A percentile compares a stretch with the other conserved stretches of the same genome.
These are phyloP conservation scores for Puccinellia tenuiflora DNA, from an alignment of 176 grass and related monocot genomes.

Conservation along the genomic window DNA sequence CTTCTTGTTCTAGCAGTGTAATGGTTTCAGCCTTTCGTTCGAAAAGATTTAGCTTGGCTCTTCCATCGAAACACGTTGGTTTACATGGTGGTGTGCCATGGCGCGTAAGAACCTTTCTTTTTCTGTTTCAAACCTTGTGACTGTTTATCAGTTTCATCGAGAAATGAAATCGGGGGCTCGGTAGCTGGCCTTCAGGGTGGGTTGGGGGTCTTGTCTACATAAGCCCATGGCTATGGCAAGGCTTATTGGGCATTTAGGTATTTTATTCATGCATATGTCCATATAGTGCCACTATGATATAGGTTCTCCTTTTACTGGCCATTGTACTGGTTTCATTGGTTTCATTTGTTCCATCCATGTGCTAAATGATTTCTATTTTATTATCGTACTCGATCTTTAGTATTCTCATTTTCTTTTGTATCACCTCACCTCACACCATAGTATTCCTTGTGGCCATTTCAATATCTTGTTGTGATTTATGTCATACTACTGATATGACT, in stretches of 20 bases:
- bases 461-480: conserved; percentile 27
- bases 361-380: conserved; percentile 1
- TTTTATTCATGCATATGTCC: neutral
- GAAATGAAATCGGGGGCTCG: too few species aligned
- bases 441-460: conserved; percentile 2
- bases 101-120: too few species aligned
- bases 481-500: conserved; percentile 20
- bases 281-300: neutral
- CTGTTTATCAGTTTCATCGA: too few species aligned
- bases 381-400: neutral
- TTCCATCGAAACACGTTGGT: too few species aligned
- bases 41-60: too few species aligned
- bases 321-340: conserved; percentile 1
- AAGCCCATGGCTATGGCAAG: neutral
- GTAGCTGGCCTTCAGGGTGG: neutral
- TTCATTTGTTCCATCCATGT: neutral
- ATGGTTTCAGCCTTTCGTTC: too few species aligned
- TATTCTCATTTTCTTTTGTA: conserved; percentile 11
- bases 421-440: neutral
- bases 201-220: neutral
- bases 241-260: conserved; percentile 11
- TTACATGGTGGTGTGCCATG: too few species aligned
- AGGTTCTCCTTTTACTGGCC: neutral
- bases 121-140: too few species aligned
- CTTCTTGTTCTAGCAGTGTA: too few species aligned